phyloP scores from a whole-genome alignment of 2,329 filamentous ascomycete genomes.

The Zasmidium cellare region DNA sequence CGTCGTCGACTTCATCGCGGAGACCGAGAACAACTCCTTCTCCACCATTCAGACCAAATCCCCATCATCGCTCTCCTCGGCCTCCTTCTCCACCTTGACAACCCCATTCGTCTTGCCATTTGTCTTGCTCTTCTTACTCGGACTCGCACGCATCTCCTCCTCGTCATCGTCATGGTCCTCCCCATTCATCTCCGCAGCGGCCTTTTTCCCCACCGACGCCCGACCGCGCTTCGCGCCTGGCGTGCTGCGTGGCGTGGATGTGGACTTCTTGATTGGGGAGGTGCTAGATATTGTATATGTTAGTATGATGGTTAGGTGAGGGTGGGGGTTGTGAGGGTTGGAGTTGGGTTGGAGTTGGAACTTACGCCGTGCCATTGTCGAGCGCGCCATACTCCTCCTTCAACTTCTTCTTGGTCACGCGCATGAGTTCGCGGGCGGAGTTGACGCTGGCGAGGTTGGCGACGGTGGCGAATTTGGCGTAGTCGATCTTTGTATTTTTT shows the following conservation, averaged over 20 bases:
- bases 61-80: slow-evolving; percentile 2
- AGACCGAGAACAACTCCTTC: no score
- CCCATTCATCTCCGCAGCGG: not conserved
- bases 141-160: slow-evolving; percentile 1
- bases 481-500: no score
- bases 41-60: slow-evolving; percentile 1
- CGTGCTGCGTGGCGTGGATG: slow-evolving; percentile 1
- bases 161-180: not conserved
- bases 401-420: slow-evolving; percentile 37
- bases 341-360: not conserved
- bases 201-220: slow-evolving; percentile 8
- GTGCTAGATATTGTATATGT: not conserved
- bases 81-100: not conserved
- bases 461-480: slow-evolving; percentile 32
- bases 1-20: no score
- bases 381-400: slow-evolving; percentile 28
- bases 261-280: not conserved
- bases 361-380: slow-evolving; percentile 5
- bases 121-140: slow-evolving; percentile 2
- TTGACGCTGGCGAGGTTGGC: slow-evolving; percentile 27
- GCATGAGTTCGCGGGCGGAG: slow-evolving; percentile 35
- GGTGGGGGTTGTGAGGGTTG: not conserved
- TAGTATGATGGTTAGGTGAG: not conserved
- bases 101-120: not conserved
- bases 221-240: not conserved